Percentiles rank a stretch among this genome's conserved stretches.
Evolutionary conservation across 192 early-diverging fungal genomes (phyloP).

Genomic region (Diversispora eburnea): DNA sequence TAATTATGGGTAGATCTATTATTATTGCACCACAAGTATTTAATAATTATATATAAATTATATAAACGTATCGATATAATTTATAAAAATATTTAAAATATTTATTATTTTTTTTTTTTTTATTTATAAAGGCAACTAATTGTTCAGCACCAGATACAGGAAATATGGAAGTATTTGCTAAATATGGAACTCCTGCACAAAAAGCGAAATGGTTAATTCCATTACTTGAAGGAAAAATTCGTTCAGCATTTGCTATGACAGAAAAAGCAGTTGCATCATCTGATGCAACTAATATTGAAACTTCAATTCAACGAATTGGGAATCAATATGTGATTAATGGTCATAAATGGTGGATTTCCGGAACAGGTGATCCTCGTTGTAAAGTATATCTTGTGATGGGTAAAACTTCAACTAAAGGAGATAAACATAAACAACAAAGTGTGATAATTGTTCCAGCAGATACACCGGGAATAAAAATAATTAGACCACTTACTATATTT

Average conservation of each 20-base stretch:
- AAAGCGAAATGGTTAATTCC: conserved; percentile 78
- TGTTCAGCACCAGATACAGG: conserved; percentile 95
- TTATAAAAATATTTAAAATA: too few relatives aligned
- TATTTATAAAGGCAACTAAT: conserved; percentile 67
- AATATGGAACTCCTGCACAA: conserved; percentile 85
- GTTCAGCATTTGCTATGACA: conserved; percentile 98
- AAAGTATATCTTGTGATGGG: conserved; percentile 92
- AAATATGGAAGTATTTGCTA: conserved; percentile 99
- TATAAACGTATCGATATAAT: not conserved
- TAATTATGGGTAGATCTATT: conserved; percentile 79
- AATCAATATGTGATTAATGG: conserved; percentile 71
- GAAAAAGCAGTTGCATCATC: conserved; percentile 94
- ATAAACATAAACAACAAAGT: conserved; percentile 81
- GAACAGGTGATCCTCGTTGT: conserved; percentile 91
- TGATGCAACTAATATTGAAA: conserved; percentile 97
- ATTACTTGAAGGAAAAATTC: conserved; percentile 85
- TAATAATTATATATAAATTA: not conserved
- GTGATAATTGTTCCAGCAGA: conserved; percentile 85
- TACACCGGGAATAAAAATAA: conserved; percentile 77
- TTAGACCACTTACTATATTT: conserved; percentile 84
- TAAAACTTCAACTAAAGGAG: conserved; percentile 65
- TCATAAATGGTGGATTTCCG: conserved; percentile 99
- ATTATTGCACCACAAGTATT: conserved; percentile 77
- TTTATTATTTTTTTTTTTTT: not conserved
- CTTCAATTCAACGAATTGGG: conserved; percentile 65